A percentile compares a stretch with the other conserved stretches of the same genome.
These are phyloP conservation scores for Lichina pygmaea DNA, from an alignment of 495 filamentous ascomycete genomes.

Conservation along the genomic window DNA sequence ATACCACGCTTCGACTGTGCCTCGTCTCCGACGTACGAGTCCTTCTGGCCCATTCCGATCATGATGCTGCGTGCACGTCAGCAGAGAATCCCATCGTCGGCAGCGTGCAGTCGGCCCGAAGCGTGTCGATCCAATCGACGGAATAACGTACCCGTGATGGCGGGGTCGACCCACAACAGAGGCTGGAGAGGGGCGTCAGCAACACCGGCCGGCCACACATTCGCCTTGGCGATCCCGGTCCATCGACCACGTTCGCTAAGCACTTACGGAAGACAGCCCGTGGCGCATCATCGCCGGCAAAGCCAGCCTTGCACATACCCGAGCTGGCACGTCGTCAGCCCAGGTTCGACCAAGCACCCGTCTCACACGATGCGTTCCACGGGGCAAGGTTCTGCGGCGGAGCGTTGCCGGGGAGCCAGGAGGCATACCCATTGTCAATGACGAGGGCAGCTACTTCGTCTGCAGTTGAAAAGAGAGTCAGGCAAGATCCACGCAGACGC, in stretches of 20 bases:
- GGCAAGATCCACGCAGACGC: too few species aligned
- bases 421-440: conserved; percentile 99
- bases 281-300: conserved; percentile 99
- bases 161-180: conserved; percentile 98
- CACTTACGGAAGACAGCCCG: conserved; percentile 99
- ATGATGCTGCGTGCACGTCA: conserved; percentile 47
- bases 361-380: too few species aligned
- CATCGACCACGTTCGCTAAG: conserved; percentile 1
- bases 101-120: too few species aligned
- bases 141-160: conserved; percentile 77
- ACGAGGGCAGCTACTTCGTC: conserved; percentile 99
- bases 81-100: background rate
- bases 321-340: conserved; percentile 47
- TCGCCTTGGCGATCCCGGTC: background rate
- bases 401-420: background rate
- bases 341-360: background rate
- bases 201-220: background rate
- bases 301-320: conserved; percentile 99
- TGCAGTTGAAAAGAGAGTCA: conserved; percentile 16
- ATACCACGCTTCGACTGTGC: conserved; percentile 99
- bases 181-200: conserved; percentile 24
- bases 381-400: too few species aligned
- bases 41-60: conserved; percentile 99
- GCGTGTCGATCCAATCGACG: too few species aligned
- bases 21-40: conserved; percentile 99